Percentiles rank a stretch among this genome's conserved stretches.
These are phyloP conservation scores for Casuarina equisetifolia DNA, from an alignment of 306 rosid species.

Conservation along the genomic window DNA sequence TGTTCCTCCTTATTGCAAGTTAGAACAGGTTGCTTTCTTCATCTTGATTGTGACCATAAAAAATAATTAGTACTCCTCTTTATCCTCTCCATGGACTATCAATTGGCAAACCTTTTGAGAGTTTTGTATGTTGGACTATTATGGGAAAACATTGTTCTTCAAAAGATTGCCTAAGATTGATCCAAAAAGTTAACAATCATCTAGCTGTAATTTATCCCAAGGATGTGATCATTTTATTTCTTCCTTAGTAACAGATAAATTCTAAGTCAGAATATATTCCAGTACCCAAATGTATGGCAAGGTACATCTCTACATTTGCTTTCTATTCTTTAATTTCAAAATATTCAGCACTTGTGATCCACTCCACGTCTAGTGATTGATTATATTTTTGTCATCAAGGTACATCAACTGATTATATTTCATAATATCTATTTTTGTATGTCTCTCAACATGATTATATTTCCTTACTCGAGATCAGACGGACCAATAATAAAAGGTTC, in stretches of 20 bases:
- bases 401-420: no score
- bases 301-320: no score
- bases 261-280: no score
- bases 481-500: no score
- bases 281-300: no score
- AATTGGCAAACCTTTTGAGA: constrained; percentile 30
- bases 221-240: not conserved
- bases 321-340: no score
- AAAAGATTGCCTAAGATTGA: constrained; percentile 7
- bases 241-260: not conserved
- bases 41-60: not conserved
- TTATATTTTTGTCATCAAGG: no score
- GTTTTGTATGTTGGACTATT: constrained; percentile 47
- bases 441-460: no score
- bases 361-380: no score
- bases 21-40: not conserved
- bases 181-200: constrained; percentile 13
- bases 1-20: not conserved
- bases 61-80: not conserved
- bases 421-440: no score
- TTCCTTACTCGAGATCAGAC: no score
- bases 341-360: no score
- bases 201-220: not conserved
- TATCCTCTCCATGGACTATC: constrained; percentile 34
- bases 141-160: constrained; percentile 39